Base-by-base conservation (phyloP, 768 basidiomycete species). In the Guyanaporus albipodus region DNA sequence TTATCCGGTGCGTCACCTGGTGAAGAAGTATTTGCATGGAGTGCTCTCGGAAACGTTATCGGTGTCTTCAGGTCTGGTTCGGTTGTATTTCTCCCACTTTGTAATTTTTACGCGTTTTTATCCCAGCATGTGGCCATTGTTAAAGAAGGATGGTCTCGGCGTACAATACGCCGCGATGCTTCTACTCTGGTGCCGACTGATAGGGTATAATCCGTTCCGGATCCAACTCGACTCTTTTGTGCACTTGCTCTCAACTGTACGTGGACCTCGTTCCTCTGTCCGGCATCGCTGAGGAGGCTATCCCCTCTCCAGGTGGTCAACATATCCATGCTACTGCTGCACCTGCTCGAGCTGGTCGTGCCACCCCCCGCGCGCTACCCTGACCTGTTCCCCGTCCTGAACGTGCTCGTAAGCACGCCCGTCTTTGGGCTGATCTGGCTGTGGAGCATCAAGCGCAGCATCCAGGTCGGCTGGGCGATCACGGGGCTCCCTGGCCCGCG, bases 51-150 rank as follows among this genome's bases (percentile, higher is more conserved):
- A 11, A 91, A 91, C 59, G 91, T 94, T 52, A 79, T 91, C 6
- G 89, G 83, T 6, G 78, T 86, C 1, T 95, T 95, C 69, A 93
- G 91, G 94, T 93, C 33, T 33, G 79, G 57, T 2, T 32, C 11
- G 19, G 26, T 38, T 17, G 1, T 18, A 23, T 15, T 6, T n/a
- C 4, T 35, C 17, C 0, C 11, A 7, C 24, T 19, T 3, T 0
- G 22, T 10, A 7, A 6, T 42, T 19, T 31, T 53, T 15, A 54
- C n/a, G 6, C 11, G n/a, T 3, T 3, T 8, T 15, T 17, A 15
- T 39, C 19, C n/a, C 60, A 94, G 94, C 60, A 93, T 96, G 89
- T 97, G 88, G 86, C 93, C 94, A 0, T 66, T 96, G 18, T 67
- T 96, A 22, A 80, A 83, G 58, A 76, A 78, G 49, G 94, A 96